Evolutionary conservation across 192 early-diverging fungal species (phyloP).

Genomic region (Mortierella hygrophila): DNA sequence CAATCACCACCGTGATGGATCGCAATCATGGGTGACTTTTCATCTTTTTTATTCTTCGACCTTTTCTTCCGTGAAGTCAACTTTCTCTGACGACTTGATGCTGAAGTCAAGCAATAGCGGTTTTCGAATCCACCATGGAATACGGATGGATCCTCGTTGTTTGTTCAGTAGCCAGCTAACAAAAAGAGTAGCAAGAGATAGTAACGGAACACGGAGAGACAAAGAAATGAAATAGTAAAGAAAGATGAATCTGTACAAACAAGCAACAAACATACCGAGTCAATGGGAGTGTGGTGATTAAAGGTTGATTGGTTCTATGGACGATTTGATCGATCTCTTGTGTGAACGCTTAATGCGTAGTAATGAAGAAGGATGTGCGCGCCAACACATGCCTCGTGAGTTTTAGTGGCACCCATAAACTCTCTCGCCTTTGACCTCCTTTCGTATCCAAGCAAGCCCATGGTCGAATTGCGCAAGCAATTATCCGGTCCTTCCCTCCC

Average conservation of each 20-base stretch:
- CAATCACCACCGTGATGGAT: conserved; percentile 1
- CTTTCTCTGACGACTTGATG: background rate
- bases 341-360: no score
- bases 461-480: background rate
- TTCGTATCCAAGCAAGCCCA: background rate
- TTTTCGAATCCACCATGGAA: background rate
- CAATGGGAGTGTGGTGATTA: no score
- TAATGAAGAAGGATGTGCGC: no score
- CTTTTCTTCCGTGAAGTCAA: background rate
- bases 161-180: background rate
- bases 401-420: no score
- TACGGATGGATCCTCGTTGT: background rate
- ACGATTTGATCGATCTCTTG: no score
- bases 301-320: no score
- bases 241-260: no score
- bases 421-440: background rate
- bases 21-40: background rate
- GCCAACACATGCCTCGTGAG: no score
- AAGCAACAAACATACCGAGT: no score
- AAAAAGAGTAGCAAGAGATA: no score
- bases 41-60: background rate
- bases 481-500: background rate
- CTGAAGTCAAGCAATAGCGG: background rate
- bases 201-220: no score
- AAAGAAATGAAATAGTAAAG: no score